Base-by-base conservation (phyloP, 257 asterid genomes). In the Nicotiana tomentosiformis region DNA sequence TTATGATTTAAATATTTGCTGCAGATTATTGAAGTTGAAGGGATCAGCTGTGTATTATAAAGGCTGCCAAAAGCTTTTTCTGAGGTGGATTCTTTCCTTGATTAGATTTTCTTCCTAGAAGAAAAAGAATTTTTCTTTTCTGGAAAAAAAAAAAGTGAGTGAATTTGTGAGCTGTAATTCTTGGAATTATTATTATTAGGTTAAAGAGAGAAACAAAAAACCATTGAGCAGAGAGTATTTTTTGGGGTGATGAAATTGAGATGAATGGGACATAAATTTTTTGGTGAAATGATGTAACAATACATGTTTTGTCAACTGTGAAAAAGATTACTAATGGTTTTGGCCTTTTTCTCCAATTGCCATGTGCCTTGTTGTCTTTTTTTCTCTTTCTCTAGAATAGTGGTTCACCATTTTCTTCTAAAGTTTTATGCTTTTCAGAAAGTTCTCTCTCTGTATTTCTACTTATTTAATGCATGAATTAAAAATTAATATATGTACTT, bases 291-390 rank as follows among this genome's bases (percentile, higher is more conserved):
- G 55, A 82, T 60, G 58, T 20, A 84, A 79, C 82, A 69, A 76
- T 86, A 81, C 84, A 77, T 86, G 84, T 69, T 81, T 82, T 66
- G 88, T 76, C 87, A 86, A 78, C 60, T 84, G 83, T 86, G 90
- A 86, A 87, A 82, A 83, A 85, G 37, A 51, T 82, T 86, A 87
- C 65, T 65, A 82, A 83, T 66, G 82, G 57, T 86, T 87, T 90
- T 90, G 95, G 91, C 81, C 82, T 84, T 87, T 84, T 86, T 83
- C 77, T 87, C 89, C 84, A 81, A 80, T 86, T 83, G 87, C 93
- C 94, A 91, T 91, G 97, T 93, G 97, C 90, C 32, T 43, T 84
- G 80, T 86, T 87, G 91, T 88, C 90, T 85, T 81, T 86, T 43
- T 89, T 89, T 88, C 88, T 81, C 77, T 77, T 72, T 87, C 82